Base-by-base conservation (phyloP, 495 filamentous ascomycete species). In the Aspergillus diversus region DNA sequence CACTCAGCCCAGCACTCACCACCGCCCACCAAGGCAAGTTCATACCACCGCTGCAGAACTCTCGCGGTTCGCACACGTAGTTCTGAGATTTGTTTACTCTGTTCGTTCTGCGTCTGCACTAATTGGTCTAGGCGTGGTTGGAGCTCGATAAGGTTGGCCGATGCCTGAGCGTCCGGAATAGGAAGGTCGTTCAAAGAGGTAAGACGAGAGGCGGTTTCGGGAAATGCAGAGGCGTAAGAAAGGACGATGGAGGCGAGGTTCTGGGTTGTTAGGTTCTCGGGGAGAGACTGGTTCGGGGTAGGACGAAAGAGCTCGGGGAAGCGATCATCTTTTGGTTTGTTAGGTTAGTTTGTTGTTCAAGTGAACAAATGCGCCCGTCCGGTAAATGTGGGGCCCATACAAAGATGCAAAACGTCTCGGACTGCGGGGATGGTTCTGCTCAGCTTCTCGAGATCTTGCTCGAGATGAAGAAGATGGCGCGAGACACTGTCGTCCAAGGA, bases 41-140 rank as follows among this genome's bases (percentile, higher is more conserved):
- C 87, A 76, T 96, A 94, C 92, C 93, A 97, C 16, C 83, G 74
- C 73, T 92, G 84, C 59, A 97, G 71, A n/a, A 87, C 75, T 31
- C 73, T 72, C 59, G 92, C 93, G 60, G 86, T 96, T 17, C 90
- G 81, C n/a, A 81, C 79, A 52, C 92, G 73, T 61, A 99, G 72
- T 61, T 87, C 87, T 32, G 88, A 85, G 37, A 97, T 85, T 65
- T 80, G 85, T 11, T 84, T 85, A n/a, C 83, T 85, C 74, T 97
- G 93, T 21, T 84, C 81, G 5, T 84, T 73, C 75, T 97, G 93
- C 32, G 79, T 77, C 27, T 80, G 76, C 65, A 89, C 83, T 5
- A 90, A 65, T n/a, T 79, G 83, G 55, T 88, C 85, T 67, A 97
- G 82, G 12, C 90, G 83, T 12, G 92, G 92, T 27, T 86, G 78